These are phyloP conservation scores for Rheum nobile DNA, from an alignment of 148 eudicot species.

Conservation along the genomic window DNA sequence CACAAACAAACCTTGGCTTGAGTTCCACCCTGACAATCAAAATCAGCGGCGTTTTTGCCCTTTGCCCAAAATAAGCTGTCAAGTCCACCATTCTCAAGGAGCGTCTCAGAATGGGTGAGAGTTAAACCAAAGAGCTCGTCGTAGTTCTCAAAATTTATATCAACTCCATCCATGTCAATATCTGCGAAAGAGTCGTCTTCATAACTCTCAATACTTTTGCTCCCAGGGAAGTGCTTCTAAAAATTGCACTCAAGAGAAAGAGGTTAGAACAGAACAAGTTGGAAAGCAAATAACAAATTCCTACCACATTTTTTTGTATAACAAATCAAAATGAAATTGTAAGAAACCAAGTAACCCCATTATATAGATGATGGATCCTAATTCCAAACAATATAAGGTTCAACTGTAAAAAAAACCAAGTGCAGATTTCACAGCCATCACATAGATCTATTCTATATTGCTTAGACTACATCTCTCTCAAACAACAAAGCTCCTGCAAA, in stretches of 20 bases:
- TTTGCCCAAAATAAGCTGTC: constrained; percentile 30
- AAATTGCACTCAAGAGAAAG: constrained; percentile 3
- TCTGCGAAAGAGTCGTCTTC: constrained; percentile 34
- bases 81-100: constrained; percentile 44
- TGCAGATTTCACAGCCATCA: no score
- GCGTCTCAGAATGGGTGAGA: constrained; percentile 32
- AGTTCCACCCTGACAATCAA: constrained; percentile 14
- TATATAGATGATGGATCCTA: neutral
- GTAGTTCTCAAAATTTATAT: constrained; percentile 33
- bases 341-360: neutral
- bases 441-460: neutral
- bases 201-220: constrained; percentile 27
- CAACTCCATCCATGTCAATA: constrained; percentile 36
- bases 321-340: neutral
- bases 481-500: no score
- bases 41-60: constrained; percentile 14
- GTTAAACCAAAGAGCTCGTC: constrained; percentile 39
- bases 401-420: no score
- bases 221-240: constrained; percentile 33
- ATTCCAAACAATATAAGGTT: no score
- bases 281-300: neutral
- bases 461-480: neutral
- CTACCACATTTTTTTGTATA: neutral
- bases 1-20: constrained; percentile 22
- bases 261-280: neutral